phyloP scores from a whole-genome alignment of 257 asterid genomes.

The Linaria vulgaris region DNA sequence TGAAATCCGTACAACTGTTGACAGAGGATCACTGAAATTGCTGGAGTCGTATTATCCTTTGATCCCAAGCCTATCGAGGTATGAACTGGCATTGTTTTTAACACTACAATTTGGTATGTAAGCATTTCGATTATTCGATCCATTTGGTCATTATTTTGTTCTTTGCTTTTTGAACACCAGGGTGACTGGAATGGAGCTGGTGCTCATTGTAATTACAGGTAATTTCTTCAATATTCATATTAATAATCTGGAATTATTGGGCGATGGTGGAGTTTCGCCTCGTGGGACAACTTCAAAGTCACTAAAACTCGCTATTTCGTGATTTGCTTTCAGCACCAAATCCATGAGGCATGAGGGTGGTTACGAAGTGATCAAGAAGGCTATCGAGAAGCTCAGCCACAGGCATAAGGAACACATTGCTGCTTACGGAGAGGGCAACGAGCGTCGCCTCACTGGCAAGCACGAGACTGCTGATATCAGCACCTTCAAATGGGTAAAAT shows the following conservation, averaged over 20 bases:
- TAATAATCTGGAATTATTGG: not conserved
- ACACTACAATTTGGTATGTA: too few relatives aligned
- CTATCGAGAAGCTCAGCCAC: slow-evolving; percentile 67
- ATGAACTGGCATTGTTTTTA: not conserved
- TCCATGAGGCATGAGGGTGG: slow-evolving; percentile 88
- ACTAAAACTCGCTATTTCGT: not conserved
- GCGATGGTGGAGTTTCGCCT: not conserved
- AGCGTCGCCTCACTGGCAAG: slow-evolving; percentile 88
- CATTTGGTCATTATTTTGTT: not conserved
- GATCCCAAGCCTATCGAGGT: slow-evolving; percentile 94
- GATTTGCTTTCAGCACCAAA: slow-evolving; percentile 57
- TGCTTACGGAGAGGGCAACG: slow-evolving; percentile 94
- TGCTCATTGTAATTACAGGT: slow-evolving; percentile 94
- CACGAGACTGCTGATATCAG: slow-evolving; percentile 82
- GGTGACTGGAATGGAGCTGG: slow-evolving; percentile 99
- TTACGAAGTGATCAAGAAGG: slow-evolving; percentile 71
- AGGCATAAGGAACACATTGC: slow-evolving; percentile 94
- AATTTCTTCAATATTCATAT: not conserved
- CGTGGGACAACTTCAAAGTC: not conserved
- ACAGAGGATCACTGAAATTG: slow-evolving; percentile 91
- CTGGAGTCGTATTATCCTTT: slow-evolving; percentile 81
- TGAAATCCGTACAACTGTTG: slow-evolving; percentile 24
- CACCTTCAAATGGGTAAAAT: slow-evolving; percentile 74
- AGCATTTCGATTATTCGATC: not conserved
- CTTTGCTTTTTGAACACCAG: slow-evolving; percentile 28